Evolutionary conservation across 2,329 filamentous ascomycete genomes (phyloP).

Genomic region (Ceratocystis colombiana): DNA sequence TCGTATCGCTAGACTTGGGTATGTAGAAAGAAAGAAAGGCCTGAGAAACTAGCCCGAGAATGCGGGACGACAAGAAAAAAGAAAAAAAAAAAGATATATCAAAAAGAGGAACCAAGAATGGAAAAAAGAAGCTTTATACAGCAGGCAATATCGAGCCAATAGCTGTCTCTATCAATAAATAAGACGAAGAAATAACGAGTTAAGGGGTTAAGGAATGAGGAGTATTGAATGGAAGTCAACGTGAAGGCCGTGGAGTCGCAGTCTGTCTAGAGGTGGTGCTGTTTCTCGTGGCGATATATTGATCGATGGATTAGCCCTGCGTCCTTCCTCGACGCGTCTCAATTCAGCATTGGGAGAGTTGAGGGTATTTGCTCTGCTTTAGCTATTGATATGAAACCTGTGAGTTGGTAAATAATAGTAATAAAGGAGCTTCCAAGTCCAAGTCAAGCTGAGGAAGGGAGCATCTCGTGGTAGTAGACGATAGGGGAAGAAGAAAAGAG

Average conservation of each 20-base stretch:
- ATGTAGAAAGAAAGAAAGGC: not conserved
- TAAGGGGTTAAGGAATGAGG: constrained; percentile 19
- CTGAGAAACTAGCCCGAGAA: not conserved
- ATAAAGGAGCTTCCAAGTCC: constrained; percentile 2
- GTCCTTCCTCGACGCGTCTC: constrained; percentile 13
- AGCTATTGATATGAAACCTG: not conserved
- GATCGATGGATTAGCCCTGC: not conserved
- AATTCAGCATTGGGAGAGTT: constrained; percentile 11
- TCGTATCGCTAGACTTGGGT: not conserved
- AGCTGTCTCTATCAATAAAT: not conserved
- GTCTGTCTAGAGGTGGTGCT: constrained; percentile 12
- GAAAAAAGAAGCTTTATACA: constrained; percentile 2
- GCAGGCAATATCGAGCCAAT: not conserved
- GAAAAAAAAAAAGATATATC: not conserved
- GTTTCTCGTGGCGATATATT: not conserved
- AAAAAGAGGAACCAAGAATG: not conserved
- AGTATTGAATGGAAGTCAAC: constrained; percentile 1
- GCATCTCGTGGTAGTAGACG: not conserved
- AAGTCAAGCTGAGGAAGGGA: constrained; percentile 3
- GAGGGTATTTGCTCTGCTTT: not conserved
- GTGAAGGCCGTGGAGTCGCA: not conserved
- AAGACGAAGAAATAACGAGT: constrained; percentile 12
- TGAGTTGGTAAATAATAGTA: not conserved
- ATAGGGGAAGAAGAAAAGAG: not conserved
- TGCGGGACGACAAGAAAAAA: constrained; percentile 5